A percentile compares a stretch with the other conserved stretches of the same genome.
Conservation (phyloP, 371 early-diverging fungal species). For the Umbelopsis sp. region DNA sequence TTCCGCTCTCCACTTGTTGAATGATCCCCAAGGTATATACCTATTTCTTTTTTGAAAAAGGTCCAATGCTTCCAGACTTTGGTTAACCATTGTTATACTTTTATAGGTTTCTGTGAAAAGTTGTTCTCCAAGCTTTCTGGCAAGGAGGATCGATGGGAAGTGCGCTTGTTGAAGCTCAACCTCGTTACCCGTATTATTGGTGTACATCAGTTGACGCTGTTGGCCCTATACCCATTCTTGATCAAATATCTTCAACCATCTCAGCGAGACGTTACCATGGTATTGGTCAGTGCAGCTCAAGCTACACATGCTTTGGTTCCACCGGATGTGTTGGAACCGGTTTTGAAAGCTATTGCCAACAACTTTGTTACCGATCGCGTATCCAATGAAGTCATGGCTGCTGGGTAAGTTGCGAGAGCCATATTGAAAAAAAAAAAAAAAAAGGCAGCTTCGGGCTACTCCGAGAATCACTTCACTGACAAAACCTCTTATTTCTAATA, state of each 20-base stretch:
- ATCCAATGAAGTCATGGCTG: conserved; percentile 92
- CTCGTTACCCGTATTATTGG: conserved; percentile 92
- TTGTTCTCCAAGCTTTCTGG: conserved; percentile 73
- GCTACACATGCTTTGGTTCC: conserved; percentile 91
- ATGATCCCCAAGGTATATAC: conserved; percentile 88
- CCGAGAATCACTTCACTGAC: neutral
- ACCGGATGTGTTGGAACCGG: conserved; percentile 86
- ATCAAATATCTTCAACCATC: conserved; percentile 92
- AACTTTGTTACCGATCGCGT: conserved; percentile 93
- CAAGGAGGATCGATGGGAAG: conserved; percentile 83
- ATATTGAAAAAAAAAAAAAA: neutral
- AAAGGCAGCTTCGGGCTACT: no score
- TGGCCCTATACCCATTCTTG: conserved; percentile 87
- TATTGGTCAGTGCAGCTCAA: conserved; percentile 92
- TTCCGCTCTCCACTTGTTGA: conserved; percentile 89
- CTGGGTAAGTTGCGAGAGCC: conserved; percentile 53
- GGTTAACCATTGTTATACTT: neutral
- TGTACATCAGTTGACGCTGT: conserved; percentile 88
- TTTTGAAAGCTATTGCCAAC: conserved; percentile 89
- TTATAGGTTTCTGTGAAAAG: conserved; percentile 83
- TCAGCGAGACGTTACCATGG: conserved; percentile 90
- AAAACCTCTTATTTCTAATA: neutral
- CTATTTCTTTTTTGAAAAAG: neutral
- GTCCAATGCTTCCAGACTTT: no score
- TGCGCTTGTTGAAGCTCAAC: conserved; percentile 89